Percentiles rank a stretch among this genome's conserved stretches.
Evolutionary conservation across 2,329 filamentous ascomycete species (phyloP).

Genomic region (Cytospora chrysosperma): DNA sequence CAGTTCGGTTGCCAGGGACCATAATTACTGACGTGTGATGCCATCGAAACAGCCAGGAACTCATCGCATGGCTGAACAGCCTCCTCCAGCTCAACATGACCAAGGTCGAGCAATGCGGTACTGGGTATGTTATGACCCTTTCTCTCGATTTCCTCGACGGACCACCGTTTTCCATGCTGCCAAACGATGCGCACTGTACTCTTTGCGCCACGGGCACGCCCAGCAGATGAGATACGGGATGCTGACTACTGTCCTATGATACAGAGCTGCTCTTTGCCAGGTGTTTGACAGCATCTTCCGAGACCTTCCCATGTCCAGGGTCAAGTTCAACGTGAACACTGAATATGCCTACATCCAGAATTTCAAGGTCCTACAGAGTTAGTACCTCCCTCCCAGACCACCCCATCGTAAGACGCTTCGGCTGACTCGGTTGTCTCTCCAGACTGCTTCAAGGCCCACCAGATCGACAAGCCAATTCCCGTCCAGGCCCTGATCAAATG

Average conservation of each 20-base stretch:
- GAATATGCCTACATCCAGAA: conserved; percentile 98
- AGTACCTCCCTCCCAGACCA: conserved; percentile 4
- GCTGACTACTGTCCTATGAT: neutral
- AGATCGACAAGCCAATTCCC: conserved; percentile 84
- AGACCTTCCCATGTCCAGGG: conserved; percentile 90
- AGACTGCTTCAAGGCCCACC: conserved; percentile 84
- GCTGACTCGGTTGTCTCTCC: conserved; percentile 25
- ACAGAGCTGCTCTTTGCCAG: conserved; percentile 90
- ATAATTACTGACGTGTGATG: conserved; percentile 11
- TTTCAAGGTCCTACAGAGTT: conserved; percentile 97
- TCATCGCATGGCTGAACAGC: conserved; percentile 95
- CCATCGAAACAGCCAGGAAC: conserved; percentile 72
- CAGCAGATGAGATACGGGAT: neutral
- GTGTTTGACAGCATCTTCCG: conserved; percentile 97
- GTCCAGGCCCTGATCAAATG: conserved; percentile 91
- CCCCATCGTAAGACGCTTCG: neutral
- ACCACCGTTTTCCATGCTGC: neutral
- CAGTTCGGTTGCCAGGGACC: neutral
- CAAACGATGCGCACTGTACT: conserved; percentile 25
- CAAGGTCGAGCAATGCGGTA: conserved; percentile 98
- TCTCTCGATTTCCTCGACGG: neutral
- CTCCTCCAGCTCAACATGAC: conserved; percentile 97
- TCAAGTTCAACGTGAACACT: conserved; percentile 97
- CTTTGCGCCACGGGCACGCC: conserved; percentile 29
- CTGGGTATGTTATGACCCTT: conserved; percentile 65